These are phyloP conservation scores for Brassica juncea DNA, from an alignment of 345 rosid species.

Conservation along the genomic window DNA sequence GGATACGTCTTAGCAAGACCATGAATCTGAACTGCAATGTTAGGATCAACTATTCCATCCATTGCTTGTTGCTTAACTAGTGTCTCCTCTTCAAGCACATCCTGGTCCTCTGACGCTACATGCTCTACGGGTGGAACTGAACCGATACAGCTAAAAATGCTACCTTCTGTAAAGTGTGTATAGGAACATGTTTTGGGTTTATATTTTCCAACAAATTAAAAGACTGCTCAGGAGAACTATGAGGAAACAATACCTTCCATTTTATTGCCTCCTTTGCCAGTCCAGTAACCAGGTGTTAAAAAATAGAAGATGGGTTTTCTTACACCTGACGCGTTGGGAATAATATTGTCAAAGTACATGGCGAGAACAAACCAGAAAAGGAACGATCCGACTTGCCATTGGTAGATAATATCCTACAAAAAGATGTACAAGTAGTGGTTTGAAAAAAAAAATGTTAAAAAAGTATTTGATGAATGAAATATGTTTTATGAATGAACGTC, in stretches of 20 bases:
- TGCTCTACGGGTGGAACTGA: constrained; percentile 60
- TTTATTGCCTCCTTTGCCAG: constrained; percentile 77
- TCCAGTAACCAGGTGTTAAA: constrained; percentile 76
- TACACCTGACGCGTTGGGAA: constrained; percentile 80
- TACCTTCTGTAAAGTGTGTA: constrained; percentile 58
- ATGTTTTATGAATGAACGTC: not conserved
- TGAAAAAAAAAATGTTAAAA: not conserved
- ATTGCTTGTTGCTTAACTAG: constrained; percentile 54
- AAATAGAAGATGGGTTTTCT: constrained; percentile 76
- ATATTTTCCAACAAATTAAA: not conserved
- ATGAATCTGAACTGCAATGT: constrained; percentile 77
- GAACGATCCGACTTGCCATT: constrained; percentile 64
- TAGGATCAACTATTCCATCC: constrained; percentile 51
- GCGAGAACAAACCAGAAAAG: constrained; percentile 69
- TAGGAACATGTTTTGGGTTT: constrained; percentile 17
- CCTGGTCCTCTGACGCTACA: constrained; percentile 65
- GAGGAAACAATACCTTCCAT: constrained; percentile 52
- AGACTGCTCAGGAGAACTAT: not conserved
- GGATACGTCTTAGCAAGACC: constrained; percentile 80
- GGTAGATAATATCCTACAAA: constrained; percentile 65
- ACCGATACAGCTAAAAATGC: constrained; percentile 68
- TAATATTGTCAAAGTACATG: constrained; percentile 77
- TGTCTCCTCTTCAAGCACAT: constrained; percentile 82
- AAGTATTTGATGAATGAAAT: not conserved
- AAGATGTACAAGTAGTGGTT: constrained; percentile 4